phyloP scores from a whole-genome alignment of 495 filamentous ascomycete species.

The Darksidea phi region DNA sequence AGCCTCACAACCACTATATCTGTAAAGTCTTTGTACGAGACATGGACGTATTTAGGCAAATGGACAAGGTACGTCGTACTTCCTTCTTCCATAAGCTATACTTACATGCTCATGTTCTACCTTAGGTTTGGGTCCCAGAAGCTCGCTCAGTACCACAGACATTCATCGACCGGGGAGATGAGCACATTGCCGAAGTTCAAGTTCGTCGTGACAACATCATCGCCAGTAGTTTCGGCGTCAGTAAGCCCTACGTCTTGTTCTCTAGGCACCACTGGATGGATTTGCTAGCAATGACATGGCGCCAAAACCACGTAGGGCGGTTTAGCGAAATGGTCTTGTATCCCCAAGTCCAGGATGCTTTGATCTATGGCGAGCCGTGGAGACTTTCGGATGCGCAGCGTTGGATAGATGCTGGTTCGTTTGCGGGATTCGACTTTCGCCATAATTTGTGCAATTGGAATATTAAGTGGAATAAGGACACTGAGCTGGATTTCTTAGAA shows the following conservation, averaged over 20 bases:
- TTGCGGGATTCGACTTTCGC: not conserved
- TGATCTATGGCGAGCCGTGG: not conserved
- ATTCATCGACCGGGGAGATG: not conserved
- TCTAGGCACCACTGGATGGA: conserved; percentile 5
- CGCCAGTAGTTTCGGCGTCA: not conserved
- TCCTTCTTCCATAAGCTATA: not conserved
- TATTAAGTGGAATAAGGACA: not conserved
- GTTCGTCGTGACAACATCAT: not conserved
- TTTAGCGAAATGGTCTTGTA: conserved; percentile 7
- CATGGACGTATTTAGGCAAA: conserved; percentile 1
- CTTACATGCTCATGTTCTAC: not conserved
- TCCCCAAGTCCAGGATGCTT: conserved; percentile 4
- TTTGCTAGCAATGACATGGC: not conserved
- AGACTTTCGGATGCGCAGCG: not conserved
- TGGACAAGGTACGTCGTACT: not conserved
- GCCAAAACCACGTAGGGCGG: not conserved
- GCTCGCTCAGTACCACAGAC: not conserved
- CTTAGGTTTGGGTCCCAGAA: conserved; percentile 5
- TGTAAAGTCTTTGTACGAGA: conserved; percentile 7
- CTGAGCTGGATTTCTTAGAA: not conserved
- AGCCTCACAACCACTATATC: conserved; percentile 1
- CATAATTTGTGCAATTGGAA: not conserved
- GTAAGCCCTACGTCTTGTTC: conserved; percentile 1
- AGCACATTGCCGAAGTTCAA: conserved; percentile 1
- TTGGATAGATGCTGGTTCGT: not conserved